Percentiles rank a stretch among this genome's conserved stretches.
Conservation (phyloP, 2,329 filamentous ascomycete species). For the Rugonectria rugulosa region DNA sequence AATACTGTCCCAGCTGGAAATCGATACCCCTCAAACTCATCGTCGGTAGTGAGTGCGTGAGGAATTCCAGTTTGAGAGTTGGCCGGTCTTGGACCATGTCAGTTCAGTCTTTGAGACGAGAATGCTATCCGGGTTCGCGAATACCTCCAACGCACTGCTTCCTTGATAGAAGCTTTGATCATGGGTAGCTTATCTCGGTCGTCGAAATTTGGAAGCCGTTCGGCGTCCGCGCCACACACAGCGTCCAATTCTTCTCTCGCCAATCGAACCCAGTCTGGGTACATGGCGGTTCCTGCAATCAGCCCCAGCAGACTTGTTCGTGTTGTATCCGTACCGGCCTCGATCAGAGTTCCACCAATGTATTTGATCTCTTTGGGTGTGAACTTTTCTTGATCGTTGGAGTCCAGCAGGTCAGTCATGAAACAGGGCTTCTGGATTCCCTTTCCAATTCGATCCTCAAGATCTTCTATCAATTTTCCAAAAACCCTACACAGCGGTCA, state of each 20-base stretch:
- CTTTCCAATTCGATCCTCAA: no score
- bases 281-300: constrained; percentile 3
- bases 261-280: constrained; percentile 6
- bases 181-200: background rate
- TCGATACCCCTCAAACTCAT: constrained; percentile 7
- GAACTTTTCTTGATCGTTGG: no score
- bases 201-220: background rate
- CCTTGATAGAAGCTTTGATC: background rate
- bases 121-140: no score
- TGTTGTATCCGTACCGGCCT: constrained; percentile 9
- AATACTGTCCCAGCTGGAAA: constrained; percentile 6
- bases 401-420: no score
- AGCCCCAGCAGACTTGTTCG: background rate
- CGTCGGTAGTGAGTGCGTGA: background rate
- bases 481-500: no score
- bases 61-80: background rate
- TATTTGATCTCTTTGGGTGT: no score
- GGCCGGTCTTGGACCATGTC: no score
- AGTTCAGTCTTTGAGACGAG: no score
- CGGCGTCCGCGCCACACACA: constrained; percentile 3
- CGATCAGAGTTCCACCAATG: constrained; percentile 6
- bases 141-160: background rate
- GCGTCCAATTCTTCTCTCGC: constrained; percentile 6
- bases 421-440: no score
- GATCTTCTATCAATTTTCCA: no score